These are phyloP conservation scores for Neonectria faginata DNA, from an alignment of 2,329 filamentous ascomycete genomes.

Conservation along the genomic window DNA sequence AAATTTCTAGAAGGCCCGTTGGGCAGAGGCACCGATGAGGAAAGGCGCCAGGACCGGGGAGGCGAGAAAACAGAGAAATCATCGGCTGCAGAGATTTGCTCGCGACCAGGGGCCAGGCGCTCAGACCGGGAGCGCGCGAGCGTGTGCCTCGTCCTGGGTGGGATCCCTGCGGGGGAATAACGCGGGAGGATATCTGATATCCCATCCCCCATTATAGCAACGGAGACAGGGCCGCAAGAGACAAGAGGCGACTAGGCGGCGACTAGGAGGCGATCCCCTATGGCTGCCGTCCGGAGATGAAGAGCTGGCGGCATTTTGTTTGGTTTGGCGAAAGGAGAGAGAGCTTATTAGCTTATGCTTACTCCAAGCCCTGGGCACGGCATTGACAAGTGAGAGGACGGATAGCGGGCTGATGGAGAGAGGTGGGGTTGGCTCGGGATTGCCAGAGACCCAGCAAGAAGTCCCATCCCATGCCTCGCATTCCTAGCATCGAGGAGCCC, in stretches of 20 bases:
- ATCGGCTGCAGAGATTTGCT: constrained; percentile 45
- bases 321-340: constrained; percentile 36
- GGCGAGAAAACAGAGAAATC: constrained; percentile 43
- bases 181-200: constrained; percentile 29
- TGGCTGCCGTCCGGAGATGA: constrained; percentile 42
- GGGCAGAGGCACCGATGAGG: constrained; percentile 41
- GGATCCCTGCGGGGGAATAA: constrained; percentile 36
- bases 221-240: constrained; percentile 18
- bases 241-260: constrained; percentile 11
- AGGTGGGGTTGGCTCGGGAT: constrained; percentile 38
- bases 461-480: constrained; percentile 28
- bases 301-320: constrained; percentile 34
- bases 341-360: constrained; percentile 46
- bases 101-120: constrained; percentile 38
- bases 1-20: constrained; percentile 51
- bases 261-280: constrained; percentile 31
- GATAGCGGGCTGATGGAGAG: constrained; percentile 37
- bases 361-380: constrained; percentile 41
- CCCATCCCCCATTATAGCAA: constrained; percentile 23
- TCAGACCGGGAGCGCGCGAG: constrained; percentile 20
- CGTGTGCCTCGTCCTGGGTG: constrained; percentile 10
- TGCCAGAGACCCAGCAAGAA: not conserved
- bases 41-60: constrained; percentile 37
- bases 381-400: constrained; percentile 31
- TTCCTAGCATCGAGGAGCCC: constrained; percentile 26